Base-by-base conservation (phyloP, 1,139 yeast species). In the Debaryomyces fabryi region DNA sequence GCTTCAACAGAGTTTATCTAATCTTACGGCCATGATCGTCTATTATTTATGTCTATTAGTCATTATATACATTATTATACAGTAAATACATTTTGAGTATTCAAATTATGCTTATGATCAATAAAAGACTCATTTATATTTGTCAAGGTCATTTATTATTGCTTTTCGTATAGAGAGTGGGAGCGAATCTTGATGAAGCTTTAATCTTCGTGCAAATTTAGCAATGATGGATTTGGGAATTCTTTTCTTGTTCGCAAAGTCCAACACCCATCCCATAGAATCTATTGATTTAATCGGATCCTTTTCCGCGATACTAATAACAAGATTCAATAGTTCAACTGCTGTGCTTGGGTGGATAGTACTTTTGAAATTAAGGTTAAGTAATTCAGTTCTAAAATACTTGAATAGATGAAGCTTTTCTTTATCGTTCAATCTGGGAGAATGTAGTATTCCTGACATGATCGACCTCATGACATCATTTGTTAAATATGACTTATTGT, bases 381-480 rank as follows among this genome's bases (percentile, higher is more conserved):
- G 47, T 39, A 65, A 50, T 29, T 50, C 53, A 3, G 44, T 33
- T 27, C 65, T 53, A 47, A 70, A 68, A 6, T 45, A 35, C n/a
- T 57, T 57, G 30, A 68, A 55, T 6, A 56, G 41, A 8, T 48
- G 48, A n/a, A 69, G 43, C 44, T 56, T 58, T 10, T 58, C 57
- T 33, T 55, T 52, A 5, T 55, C 49, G 2, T 47, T 46, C 34
- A 66, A 52, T 3, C 37, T 49, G 5, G 45, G 39, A 12, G 64
- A 53, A 7, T 55, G 48, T 7, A 71, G 47, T 1, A 71, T 58
- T 2, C 74, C 76, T 16, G 63, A 54, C 46, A 67, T 61, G 15
- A 60, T 56, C 4, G 62, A 62, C 12, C 57, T 51, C 52, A 65
- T 52, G 20, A 59, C 49, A 7, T 48, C 51, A 30, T 54, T 52